Evolutionary conservation across 495 filamentous ascomycete species (phyloP).

Genomic region (Annulohypoxylon nitens): DNA sequence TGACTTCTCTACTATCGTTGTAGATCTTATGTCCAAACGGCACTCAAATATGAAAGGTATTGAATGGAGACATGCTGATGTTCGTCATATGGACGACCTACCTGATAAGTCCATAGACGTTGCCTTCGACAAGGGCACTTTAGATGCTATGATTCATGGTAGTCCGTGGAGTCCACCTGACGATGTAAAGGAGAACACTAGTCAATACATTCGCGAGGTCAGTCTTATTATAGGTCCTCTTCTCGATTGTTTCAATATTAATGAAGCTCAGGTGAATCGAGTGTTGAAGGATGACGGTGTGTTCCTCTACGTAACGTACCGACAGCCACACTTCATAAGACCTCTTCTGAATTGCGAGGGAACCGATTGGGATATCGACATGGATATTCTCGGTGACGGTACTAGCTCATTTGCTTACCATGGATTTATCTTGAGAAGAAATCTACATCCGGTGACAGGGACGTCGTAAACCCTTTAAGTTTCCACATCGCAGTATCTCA

Average conservation of each 20-base stretch:
- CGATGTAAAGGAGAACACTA: conserved; percentile 64
- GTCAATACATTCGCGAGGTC: conserved; percentile 67
- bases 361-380: conserved; percentile 33
- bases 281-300: conserved; percentile 66
- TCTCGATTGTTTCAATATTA: conserved; percentile 21
- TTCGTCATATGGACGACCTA: conserved; percentile 61
- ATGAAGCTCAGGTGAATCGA: conserved; percentile 59
- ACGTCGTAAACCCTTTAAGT: not conserved
- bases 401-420: conserved; percentile 34
- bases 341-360: conserved; percentile 61
- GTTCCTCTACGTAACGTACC: conserved; percentile 70
- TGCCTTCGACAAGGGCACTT: conserved; percentile 72
- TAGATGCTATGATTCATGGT: conserved; percentile 73
- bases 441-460: not conserved
- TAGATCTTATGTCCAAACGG: conserved; percentile 63
- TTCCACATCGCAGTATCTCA: not conserved
- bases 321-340: conserved; percentile 72
- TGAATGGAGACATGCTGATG: conserved; percentile 65
- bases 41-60: conserved; percentile 55
- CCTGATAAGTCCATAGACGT: conserved; percentile 62
- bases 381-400: conserved; percentile 35
- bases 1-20: conserved; percentile 69
- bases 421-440: conserved; percentile 30
- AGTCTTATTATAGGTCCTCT: not conserved
- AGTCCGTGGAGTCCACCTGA: conserved; percentile 69